Conservation (phyloP, 2,329 filamentous ascomycete genomes). For the Lachnellula arida region DNA sequence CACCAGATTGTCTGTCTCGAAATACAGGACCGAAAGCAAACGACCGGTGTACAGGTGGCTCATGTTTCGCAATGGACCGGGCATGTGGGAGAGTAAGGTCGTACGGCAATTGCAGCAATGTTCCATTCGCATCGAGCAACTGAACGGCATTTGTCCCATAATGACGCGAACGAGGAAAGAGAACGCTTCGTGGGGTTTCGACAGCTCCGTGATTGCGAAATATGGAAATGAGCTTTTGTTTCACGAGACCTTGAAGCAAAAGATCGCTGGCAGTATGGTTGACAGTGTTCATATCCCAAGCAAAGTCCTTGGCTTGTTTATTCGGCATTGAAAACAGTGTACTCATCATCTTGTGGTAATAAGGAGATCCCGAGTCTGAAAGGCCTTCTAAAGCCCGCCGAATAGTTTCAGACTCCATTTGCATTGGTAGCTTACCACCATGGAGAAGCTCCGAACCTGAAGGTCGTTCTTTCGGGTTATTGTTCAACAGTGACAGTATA, state of each 20-base stretch:
- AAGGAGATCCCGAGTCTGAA: constrained; percentile 76
- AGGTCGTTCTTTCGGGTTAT: constrained; percentile 77
- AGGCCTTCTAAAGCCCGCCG: constrained; percentile 76
- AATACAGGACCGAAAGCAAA: constrained; percentile 88
- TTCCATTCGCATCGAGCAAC: constrained; percentile 76
- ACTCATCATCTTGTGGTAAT: constrained; percentile 86
- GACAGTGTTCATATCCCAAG: constrained; percentile 66
- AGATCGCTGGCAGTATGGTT: constrained; percentile 54
- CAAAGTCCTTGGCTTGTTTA: constrained; percentile 74
- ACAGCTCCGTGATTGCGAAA: constrained; percentile 89
- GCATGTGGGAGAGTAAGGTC: constrained; percentile 89
- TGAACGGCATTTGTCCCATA: constrained; percentile 73
- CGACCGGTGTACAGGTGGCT: constrained; percentile 63
- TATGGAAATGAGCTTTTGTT: constrained; percentile 67
- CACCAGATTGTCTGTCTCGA: constrained; percentile 70
- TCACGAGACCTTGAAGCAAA: constrained; percentile 68
- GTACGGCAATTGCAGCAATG: constrained; percentile 88
- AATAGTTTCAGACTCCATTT: constrained; percentile 90
- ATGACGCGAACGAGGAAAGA: constrained; percentile 79
- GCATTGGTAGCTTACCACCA: constrained; percentile 81
- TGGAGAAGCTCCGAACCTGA: constrained; percentile 77
- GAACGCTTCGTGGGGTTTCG: constrained; percentile 65
- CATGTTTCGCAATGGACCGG: constrained; percentile 72
- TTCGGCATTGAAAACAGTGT: constrained; percentile 69
- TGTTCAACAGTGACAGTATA: constrained; percentile 72